Evolutionary conservation across 345 rosid species (phyloP).

Genomic region (Citrus medica): DNA sequence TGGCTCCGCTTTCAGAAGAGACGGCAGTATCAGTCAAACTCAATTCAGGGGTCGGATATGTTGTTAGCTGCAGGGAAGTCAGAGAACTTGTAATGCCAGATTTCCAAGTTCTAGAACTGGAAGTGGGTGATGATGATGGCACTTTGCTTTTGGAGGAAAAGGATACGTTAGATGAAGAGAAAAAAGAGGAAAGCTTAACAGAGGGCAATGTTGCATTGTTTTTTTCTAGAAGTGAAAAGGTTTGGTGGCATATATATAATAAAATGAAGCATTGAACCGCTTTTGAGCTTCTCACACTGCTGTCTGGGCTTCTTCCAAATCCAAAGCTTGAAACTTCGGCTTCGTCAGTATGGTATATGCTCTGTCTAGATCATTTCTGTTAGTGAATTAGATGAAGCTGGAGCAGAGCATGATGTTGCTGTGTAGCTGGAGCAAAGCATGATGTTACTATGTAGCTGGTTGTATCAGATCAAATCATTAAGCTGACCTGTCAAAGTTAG

Average conservation of each 20-base stretch:
- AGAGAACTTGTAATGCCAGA: neutral
- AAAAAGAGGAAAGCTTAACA: neutral
- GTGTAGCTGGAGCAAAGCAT: too few relatives aligned
- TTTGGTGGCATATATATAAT: neutral
- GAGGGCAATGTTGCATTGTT: neutral
- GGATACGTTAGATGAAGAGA: too few relatives aligned
- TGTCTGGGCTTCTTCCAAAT: too few relatives aligned
- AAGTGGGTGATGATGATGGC: neutral
- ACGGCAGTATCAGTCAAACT: neutral
- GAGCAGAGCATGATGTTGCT: too few relatives aligned
- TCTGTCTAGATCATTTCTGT: neutral
- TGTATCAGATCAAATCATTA: too few relatives aligned
- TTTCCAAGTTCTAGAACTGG: neutral
- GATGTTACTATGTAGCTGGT: too few relatives aligned
- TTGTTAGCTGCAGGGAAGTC: neutral
- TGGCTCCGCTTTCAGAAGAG: neutral
- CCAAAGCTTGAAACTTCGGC: too few relatives aligned
- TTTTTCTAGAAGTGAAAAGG: neutral
- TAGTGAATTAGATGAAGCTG: too few relatives aligned
- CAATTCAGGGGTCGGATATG: neutral
- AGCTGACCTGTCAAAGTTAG: too few relatives aligned
- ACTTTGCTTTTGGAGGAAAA: neutral
- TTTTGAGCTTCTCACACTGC: too few relatives aligned
- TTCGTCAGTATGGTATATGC: slow-evolving; percentile 74
- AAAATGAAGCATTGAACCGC: slow-evolving; percentile 50